Conservation (phyloP, 73 alveolate species). For the Halteria grandinella region DNA sequence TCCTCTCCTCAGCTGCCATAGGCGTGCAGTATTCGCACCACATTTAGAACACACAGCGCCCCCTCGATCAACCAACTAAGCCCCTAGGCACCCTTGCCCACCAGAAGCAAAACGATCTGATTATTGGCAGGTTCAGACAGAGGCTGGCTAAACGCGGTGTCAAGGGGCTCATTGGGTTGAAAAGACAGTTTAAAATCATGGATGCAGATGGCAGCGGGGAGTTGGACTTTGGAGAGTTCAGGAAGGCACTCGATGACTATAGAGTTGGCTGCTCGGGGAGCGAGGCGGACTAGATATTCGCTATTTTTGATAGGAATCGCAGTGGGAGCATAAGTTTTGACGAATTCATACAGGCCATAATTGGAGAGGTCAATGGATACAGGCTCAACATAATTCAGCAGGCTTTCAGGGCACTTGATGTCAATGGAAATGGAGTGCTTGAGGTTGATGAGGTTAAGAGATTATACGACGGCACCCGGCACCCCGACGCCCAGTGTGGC, state of each 20-base stretch:
- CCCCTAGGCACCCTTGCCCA: slow-evolving; percentile 26
- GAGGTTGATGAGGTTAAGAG: slow-evolving; percentile 71
- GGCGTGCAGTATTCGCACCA: slow-evolving; percentile 35
- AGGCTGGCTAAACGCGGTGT: slow-evolving; percentile 54
- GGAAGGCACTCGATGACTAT: slow-evolving; percentile 58
- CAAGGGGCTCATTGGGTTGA: slow-evolving; percentile 69
- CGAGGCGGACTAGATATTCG: slow-evolving; percentile 59
- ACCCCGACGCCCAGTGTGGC: slow-evolving; percentile 85
- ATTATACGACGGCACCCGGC: slow-evolving; percentile 65
- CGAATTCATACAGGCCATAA: slow-evolving; percentile 60
- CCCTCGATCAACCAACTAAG: slow-evolving; percentile 1
- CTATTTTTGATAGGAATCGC: slow-evolving; percentile 44
- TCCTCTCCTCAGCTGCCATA: slow-evolving; percentile 37
- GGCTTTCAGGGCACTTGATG: slow-evolving; percentile 73
- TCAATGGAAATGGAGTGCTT: slow-evolving; percentile 69
- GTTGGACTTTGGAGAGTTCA: slow-evolving; percentile 66
- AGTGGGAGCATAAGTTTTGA: slow-evolving; percentile 63
- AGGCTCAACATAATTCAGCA: slow-evolving; percentile 70
- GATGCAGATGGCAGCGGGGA: slow-evolving; percentile 72
- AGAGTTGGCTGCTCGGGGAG: slow-evolving; percentile 28
- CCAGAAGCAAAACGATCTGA: slow-evolving; percentile 48
- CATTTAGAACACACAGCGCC: neutral
- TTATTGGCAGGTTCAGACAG: slow-evolving; percentile 53
- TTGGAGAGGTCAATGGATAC: slow-evolving; percentile 64
- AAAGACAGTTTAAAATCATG: slow-evolving; percentile 63